Percentiles rank a stretch among this genome's conserved stretches.
Conservation (phyloP, 192 early-diverging fungal genomes). For the Endogone sp. region DNA sequence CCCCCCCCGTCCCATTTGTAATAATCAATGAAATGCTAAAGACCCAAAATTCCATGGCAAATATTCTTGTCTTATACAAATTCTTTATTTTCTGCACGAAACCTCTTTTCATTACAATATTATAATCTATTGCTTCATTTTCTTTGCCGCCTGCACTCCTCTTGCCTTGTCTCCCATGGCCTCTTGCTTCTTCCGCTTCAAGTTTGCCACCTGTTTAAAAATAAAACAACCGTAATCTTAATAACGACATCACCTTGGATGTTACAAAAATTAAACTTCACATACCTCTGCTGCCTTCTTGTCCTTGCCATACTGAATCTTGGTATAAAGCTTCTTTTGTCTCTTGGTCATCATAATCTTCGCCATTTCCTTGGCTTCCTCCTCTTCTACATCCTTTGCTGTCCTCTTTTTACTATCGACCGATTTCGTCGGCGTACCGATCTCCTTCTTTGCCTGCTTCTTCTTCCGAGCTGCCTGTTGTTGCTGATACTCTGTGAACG, state of each 20-base stretch:
- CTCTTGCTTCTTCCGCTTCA: background rate
- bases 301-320: conserved; percentile 73
- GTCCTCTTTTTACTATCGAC: conserved; percentile 55
- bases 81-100: too few relatives aligned
- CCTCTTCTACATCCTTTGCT: conserved; percentile 43
- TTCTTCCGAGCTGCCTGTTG: conserved; percentile 26
- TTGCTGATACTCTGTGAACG: conserved; percentile 61
- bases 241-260: background rate
- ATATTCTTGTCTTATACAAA: too few relatives aligned
- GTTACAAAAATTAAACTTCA: conserved; percentile 1
- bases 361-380: conserved; percentile 69
- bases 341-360: conserved; percentile 88
- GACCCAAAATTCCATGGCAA: too few relatives aligned
- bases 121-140: background rate
- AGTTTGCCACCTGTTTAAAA: background rate
- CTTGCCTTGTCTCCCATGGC: background rate
- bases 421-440: conserved; percentile 1
- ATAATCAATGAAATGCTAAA: too few relatives aligned
- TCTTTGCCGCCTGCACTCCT: background rate
- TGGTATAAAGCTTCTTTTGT: conserved; percentile 72
- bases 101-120: background rate
- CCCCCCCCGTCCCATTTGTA: too few relatives aligned
- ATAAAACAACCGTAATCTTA: background rate
- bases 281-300: conserved; percentile 62
- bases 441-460: conserved; percentile 26